A percentile compares a stretch with the other conserved stretches of the same genome.
These are phyloP conservation scores for Tricholoma matsutake DNA, from an alignment of 768 basidiomycete genomes.

Conservation along the genomic window DNA sequence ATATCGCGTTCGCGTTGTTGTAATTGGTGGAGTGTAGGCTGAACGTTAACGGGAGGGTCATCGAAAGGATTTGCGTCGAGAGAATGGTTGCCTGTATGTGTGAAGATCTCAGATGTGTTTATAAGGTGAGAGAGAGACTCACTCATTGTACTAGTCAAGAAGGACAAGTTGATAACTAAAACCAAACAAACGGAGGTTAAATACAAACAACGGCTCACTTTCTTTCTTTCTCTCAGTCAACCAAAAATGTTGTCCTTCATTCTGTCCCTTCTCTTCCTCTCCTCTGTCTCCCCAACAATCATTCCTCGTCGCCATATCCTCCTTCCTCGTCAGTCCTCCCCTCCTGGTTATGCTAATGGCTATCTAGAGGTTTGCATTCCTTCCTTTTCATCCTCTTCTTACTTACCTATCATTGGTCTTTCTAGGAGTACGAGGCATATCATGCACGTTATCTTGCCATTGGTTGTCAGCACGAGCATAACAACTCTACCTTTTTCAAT, in stretches of 20 bases:
- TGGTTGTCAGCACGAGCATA: conserved; percentile 44
- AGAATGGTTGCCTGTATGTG: too few relatives aligned
- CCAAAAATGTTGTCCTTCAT: conserved; percentile 38
- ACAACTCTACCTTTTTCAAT: conserved; percentile 58
- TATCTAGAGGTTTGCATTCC: conserved; percentile 39
- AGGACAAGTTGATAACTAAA: too few relatives aligned
- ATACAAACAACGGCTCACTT: too few relatives aligned
- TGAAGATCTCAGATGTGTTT: too few relatives aligned
- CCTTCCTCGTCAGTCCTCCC: conserved; percentile 17
- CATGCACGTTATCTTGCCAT: conserved; percentile 62
- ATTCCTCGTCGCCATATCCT: conserved; percentile 31
- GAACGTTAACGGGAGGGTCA: conserved; percentile 61
- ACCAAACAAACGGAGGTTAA: conserved; percentile 6
- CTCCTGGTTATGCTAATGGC: conserved; percentile 40
- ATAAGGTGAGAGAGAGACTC: too few relatives aligned
- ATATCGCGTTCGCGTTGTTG: conserved; percentile 79
- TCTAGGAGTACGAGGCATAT: conserved; percentile 57
- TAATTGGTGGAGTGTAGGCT: conserved; percentile 47
- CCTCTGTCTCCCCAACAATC: conserved; percentile 38
- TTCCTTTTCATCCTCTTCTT: too few relatives aligned
- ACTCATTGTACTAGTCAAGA: too few relatives aligned
- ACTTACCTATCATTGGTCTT: too few relatives aligned
- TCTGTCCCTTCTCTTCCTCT: conserved; percentile 35
- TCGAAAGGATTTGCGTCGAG: conserved; percentile 90
- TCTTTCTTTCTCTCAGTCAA: too few relatives aligned